Evolutionary conservation across 1,284 basidiomycete genomes (phyloP), one percentile per base, ranked within the genome.

Genomic region (Sanghuangporus sanghuang): DNA sequence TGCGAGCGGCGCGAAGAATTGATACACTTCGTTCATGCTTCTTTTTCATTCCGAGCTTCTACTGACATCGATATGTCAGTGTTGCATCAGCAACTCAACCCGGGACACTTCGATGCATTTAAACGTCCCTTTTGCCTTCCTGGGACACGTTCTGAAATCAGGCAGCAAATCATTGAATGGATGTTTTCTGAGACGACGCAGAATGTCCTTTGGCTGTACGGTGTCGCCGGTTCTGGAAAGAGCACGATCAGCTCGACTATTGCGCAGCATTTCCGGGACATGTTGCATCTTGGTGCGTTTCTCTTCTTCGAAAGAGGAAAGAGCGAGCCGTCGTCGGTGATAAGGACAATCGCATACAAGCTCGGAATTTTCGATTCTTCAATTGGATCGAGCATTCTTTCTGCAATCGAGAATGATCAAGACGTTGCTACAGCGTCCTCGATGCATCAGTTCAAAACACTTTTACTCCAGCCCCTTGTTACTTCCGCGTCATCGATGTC

Each of bases 171-270:
- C 48, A 21, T 49, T 9, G 48, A 49, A 8, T 49, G 48, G 48
- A 21, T 49, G 21, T 9, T 8, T 2, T 49, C 48, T 14, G 48
- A 21, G 9, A n/a, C 48, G 18, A 23, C 14, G 7, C 40, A 42
- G 27, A 59, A 59, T 36, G 39, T 59, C n/a, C 18, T 59, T 18
- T 59, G 57, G 57, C 14, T 59, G 8, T 59, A 23, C 21, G 57
- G 57, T 9, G 42, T 42, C 2, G 27, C 58, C 1, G 58, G 58
- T 8, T 48, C 18, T 14, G 58, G 58, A 3, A 59, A 59, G 12
- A 49, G 44, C 7, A 50, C 42, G 7, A 21, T 59, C 23, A 35
- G 18, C 35, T 16, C 12, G 16, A 57, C 55, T 6, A 38, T 57
- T 18, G 23, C 55, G 18, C 36, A 57, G 16, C 35, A 40, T 9